phyloP scores from a whole-genome alignment of 2,329 filamentous ascomycete genomes.

The Fusarium foetens region DNA sequence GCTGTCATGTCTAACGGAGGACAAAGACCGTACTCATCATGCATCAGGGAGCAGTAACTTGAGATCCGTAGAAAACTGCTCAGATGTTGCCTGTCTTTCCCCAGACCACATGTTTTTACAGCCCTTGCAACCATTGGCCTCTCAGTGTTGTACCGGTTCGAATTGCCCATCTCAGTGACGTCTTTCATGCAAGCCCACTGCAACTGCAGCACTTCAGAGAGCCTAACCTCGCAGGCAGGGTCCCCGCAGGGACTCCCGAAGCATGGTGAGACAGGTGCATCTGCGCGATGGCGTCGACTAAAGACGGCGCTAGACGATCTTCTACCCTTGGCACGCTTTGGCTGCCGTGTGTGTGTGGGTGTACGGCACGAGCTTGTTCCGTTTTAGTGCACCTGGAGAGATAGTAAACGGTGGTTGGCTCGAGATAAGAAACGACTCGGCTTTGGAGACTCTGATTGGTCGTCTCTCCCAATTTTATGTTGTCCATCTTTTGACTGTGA shows the following conservation, averaged over 20 bases:
- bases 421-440: slow-evolving; percentile 54
- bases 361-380: slow-evolving; percentile 43
- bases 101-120: slow-evolving; percentile 12
- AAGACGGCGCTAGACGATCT: slow-evolving; percentile 38
- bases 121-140: slow-evolving; percentile 14
- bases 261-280: slow-evolving; percentile 42
- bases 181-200: slow-evolving; percentile 37
- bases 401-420: slow-evolving; percentile 49
- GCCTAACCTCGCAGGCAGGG: slow-evolving; percentile 25
- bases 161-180: slow-evolving; percentile 44
- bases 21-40: slow-evolving; percentile 21
- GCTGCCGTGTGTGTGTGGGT: slow-evolving; percentile 32
- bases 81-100: slow-evolving; percentile 14
- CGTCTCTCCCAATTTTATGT: slow-evolving; percentile 51
- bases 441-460: slow-evolving; percentile 52
- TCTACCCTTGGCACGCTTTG: slow-evolving; percentile 30
- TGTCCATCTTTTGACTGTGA: slow-evolving; percentile 53
- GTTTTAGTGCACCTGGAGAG: slow-evolving; percentile 37
- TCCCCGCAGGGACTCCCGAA: slow-evolving; percentile 42
- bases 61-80: slow-evolving; percentile 19
- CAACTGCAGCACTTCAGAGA: slow-evolving; percentile 31
- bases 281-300: slow-evolving; percentile 42
- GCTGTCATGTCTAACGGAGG: slow-evolving; percentile 19
- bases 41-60: slow-evolving; percentile 8
- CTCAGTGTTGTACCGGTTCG: slow-evolving; percentile 27